phyloP scores from a whole-genome alignment of 345 rosid genomes.

The Turritis glabra region DNA sequence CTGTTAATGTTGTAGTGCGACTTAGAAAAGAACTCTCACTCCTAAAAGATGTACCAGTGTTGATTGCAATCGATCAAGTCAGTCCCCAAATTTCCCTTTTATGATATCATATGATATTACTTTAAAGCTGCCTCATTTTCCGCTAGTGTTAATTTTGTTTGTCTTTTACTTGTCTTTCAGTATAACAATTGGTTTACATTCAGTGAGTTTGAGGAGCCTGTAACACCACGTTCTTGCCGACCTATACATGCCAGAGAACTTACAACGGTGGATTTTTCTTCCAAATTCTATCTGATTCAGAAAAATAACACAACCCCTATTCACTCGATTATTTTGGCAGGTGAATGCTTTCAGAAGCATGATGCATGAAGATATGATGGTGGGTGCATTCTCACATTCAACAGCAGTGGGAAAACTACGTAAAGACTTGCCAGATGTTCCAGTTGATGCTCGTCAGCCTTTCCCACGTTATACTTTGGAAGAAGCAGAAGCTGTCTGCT shows the following conservation, averaged over 20 bases:
- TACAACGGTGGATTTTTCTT: constrained; percentile 61
- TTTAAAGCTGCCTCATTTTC: not conserved
- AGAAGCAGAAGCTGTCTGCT: constrained; percentile 88
- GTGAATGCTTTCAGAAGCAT: constrained; percentile 91
- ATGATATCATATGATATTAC: not conserved
- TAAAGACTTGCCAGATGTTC: constrained; percentile 86
- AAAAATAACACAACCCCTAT: not conserved
- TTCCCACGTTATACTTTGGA: constrained; percentile 72
- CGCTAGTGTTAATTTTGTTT: constrained; percentile 14
- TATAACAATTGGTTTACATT: constrained; percentile 96
- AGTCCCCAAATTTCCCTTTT: constrained; percentile 32
- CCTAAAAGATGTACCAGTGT: constrained; percentile 84
- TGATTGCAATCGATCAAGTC: constrained; percentile 94
- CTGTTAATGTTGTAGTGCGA: constrained; percentile 78
- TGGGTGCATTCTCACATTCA: constrained; percentile 92
- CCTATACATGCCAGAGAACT: constrained; percentile 91
- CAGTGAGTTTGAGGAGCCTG: constrained; percentile 91
- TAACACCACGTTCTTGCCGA: constrained; percentile 63
- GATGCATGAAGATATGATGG: constrained; percentile 96
- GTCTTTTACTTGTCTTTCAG: constrained; percentile 49
- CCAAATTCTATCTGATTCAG: not conserved
- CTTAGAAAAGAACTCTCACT: constrained; percentile 89
- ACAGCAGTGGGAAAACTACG: constrained; percentile 95
- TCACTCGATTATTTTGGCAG: constrained; percentile 46
- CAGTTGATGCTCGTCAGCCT: constrained; percentile 66